These are phyloP conservation scores for Sporodiniella umbellata DNA, from an alignment of 371 early-diverging fungal genomes.

Conservation along the genomic window DNA sequence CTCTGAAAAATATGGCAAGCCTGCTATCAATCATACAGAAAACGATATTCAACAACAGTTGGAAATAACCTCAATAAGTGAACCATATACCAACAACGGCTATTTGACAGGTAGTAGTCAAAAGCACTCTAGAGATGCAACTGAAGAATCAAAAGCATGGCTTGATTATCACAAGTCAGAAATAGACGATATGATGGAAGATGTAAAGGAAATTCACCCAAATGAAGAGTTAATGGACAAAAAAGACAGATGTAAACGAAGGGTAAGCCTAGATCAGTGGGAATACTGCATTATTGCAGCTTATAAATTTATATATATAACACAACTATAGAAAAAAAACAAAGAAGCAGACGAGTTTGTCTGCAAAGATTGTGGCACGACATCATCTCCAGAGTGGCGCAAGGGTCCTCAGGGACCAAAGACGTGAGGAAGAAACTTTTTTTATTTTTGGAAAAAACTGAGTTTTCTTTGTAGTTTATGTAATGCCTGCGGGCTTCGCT, in stretches of 20 bases:
- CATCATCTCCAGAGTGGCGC: constrained; percentile 81
- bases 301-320: background rate
- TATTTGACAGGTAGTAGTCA: background rate
- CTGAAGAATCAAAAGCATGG: constrained; percentile 2
- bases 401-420: constrained; percentile 72
- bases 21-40: background rate
- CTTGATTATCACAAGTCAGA: constrained; percentile 9
- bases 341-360: constrained; percentile 41
- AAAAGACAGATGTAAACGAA: constrained; percentile 23
- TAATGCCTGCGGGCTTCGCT: constrained; percentile 52
- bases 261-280: constrained; percentile 9
- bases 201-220: constrained; percentile 1
- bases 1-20: constrained; percentile 11
- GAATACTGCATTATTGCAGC: too few relatives aligned
- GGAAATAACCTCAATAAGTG: background rate
- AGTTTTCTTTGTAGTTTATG: constrained; percentile 25
- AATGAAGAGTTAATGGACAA: background rate
- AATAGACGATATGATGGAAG: constrained; percentile 2
- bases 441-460: background rate
- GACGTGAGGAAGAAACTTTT: constrained; percentile 29
- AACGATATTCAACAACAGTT: background rate
- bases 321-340: constrained; percentile 20
- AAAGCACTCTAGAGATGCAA: background rate
- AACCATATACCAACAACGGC: background rate
- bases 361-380: constrained; percentile 63